phyloP scores from a whole-genome alignment of 202 grass and related monocot genomes.

The Alloteropsis angusta region DNA sequence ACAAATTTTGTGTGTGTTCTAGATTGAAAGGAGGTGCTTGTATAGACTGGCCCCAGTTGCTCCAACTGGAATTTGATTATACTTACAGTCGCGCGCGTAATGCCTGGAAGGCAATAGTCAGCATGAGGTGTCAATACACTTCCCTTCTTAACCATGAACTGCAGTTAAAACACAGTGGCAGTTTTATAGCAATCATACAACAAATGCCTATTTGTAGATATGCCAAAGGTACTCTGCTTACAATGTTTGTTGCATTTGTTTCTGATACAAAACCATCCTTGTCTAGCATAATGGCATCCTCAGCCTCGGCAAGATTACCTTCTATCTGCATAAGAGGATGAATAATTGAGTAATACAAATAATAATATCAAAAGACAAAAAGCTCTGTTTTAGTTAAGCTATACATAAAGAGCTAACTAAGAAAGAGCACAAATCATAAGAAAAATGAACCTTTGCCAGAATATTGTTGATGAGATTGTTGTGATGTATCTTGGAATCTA shows the following conservation, averaged over 20 bases:
- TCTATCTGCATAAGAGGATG: slow-evolving; percentile 61
- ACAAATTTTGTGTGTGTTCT: background rate
- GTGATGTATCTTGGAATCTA: slow-evolving; percentile 99
- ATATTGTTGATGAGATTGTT: slow-evolving; percentile 99
- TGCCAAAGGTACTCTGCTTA: slow-evolving; percentile 26
- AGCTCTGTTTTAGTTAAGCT: background rate
- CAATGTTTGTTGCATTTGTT: slow-evolving; percentile 99
- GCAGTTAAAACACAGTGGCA: slow-evolving; percentile 31
- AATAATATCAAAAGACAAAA: background rate
- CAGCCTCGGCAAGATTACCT: slow-evolving; percentile 74
- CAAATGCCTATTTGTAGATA: background rate
- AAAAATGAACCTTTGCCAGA: slow-evolving; percentile 70
- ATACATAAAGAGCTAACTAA: slow-evolving; percentile 7
- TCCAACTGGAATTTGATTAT: slow-evolving; percentile 16
- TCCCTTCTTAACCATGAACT: slow-evolving; percentile 99
- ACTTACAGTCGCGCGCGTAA: slow-evolving; percentile 87
- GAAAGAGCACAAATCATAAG: slow-evolving; percentile 26
- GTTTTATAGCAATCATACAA: slow-evolving; percentile 21
- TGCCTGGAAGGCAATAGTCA: slow-evolving; percentile 97
- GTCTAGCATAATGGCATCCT: slow-evolving; percentile 96
- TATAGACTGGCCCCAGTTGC: background rate
- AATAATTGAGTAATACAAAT: slow-evolving; percentile 14
- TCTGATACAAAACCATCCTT: slow-evolving; percentile 99
- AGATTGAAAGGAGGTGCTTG: background rate
- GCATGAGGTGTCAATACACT: slow-evolving; percentile 90